Percentiles rank a stretch among this genome's conserved stretches.
phyloP scores from a whole-genome alignment of 805 yeast species.

The Candida endomychidarum region DNA sequence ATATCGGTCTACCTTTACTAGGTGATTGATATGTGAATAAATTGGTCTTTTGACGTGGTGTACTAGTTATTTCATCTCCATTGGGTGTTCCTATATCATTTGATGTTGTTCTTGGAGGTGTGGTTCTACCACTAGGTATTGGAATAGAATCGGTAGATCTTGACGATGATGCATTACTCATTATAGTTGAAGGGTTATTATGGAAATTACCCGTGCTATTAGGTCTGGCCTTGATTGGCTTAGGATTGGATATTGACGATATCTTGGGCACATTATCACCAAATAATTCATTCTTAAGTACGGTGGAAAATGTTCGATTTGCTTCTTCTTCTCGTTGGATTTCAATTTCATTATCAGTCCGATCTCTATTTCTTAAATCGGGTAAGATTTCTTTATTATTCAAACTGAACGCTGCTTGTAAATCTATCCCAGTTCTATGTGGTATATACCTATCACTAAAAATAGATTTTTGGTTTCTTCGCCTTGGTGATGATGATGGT shows the following conservation, averaged over 20 bases:
- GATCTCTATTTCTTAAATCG: conserved; percentile 26
- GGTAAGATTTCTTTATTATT: conserved; percentile 46
- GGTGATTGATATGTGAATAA: conserved; percentile 77
- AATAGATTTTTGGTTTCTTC: conserved; percentile 47
- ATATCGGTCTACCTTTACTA: conserved; percentile 57
- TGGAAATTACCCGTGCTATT: conserved; percentile 22
- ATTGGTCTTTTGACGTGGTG: conserved; percentile 52
- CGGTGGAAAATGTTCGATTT: conserved; percentile 80
- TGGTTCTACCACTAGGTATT: conserved; percentile 17
- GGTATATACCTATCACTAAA: conserved; percentile 91
- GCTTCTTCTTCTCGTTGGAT: conserved; percentile 76
- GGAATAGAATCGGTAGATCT: conserved; percentile 15
- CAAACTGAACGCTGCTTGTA: conserved; percentile 79
- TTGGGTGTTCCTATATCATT: conserved; percentile 9
- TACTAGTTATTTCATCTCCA: conserved; percentile 24
- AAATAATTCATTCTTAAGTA: conserved; percentile 84
- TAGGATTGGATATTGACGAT: conserved; percentile 29
- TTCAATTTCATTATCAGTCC: conserved; percentile 60
- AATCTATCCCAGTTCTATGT: conserved; percentile 76
- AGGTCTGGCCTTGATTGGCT: conserved; percentile 15
- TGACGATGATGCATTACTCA: conserved; percentile 11
- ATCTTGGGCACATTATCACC: conserved; percentile 77
- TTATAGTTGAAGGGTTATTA: conserved; percentile 3
- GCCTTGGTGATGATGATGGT: conserved; percentile 44
- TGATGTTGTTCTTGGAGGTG: conserved; percentile 23